Evolutionary conservation across 75 land plant species (phyloP), one percentile per base, ranked within the genome.

Genomic region (Ceratopteris richardii): DNA sequence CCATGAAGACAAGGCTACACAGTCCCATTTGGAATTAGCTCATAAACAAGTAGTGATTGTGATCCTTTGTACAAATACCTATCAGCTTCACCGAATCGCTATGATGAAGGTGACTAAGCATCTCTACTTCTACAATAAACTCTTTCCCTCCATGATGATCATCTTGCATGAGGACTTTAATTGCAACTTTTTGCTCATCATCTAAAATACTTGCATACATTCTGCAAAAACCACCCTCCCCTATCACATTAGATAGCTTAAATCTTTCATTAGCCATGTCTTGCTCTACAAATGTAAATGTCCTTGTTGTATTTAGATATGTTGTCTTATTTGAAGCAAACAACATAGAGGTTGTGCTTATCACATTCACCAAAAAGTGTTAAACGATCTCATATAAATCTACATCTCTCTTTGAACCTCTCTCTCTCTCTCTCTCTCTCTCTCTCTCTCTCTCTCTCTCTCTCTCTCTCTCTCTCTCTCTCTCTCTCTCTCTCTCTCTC

Each of bases 1-100:
- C 97, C 97, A 69, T 91, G 97, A 57, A 91, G 80, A 65, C 88
- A 95, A 18, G 97, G 88, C 54, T 91, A 94, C 54, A 91, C 95
- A 64, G 89, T 91, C 52, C 97, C 97, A 79, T 91, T 91, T 1
- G 47, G 73, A 62, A 91, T 82, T 56, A 91, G 86, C 62, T 91
- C 95, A 68, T 88, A 91, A 2, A 91, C 80, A 91, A 63, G 65
- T 86, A 91, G 43, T 89, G 80, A 16, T 21, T 79, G 17, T 65
- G 76, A 7, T 63, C 80, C 65, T 91, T 89, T 40, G 76, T 88
- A 69, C 97, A n/a, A n/a, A n/a, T n/a, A n/a, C n/a, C n/a, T n/a
- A n/a, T n/a, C n/a, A n/a, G n/a, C n/a, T n/a, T n/a, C 29, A 91
- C 97, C 43, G 88, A 83, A 68, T 91, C 88, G 20, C 95, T 74